Conservation (phyloP, 139 green algal genomes). For the Chlorella sp. region DNA sequence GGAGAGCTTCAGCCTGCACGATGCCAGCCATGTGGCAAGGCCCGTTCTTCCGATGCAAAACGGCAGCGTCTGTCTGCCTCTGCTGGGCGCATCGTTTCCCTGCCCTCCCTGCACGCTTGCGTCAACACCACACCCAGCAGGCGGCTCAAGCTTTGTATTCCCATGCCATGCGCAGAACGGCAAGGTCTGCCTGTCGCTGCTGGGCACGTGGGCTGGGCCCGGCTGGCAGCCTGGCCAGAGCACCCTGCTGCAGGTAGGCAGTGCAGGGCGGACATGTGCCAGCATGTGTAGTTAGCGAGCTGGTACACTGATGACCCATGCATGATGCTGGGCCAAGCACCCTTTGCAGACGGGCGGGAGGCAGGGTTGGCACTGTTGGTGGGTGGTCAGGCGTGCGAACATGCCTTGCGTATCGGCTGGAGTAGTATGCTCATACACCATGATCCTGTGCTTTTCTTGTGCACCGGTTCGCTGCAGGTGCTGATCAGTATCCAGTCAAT, state of each 20-base stretch:
- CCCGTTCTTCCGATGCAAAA: neutral
- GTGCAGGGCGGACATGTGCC: neutral
- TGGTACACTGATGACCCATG: neutral
- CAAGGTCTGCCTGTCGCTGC: constrained; percentile 75
- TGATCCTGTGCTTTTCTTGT: too few species aligned
- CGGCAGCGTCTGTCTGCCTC: neutral
- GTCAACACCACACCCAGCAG: too few species aligned
- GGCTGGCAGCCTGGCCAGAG: constrained; percentile 69
- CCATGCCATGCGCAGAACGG: neutral
- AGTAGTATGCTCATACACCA: too few species aligned
- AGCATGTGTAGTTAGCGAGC: neutral
- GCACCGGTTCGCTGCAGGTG: too few species aligned
- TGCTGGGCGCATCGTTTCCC: neutral
- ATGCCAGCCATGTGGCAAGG: too few species aligned
- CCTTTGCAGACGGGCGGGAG: too few species aligned
- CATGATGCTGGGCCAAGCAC: neutral
- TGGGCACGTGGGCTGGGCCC: constrained; percentile 74
- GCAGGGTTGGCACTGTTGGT: too few species aligned
- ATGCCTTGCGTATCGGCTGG: too few species aligned
- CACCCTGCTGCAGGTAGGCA: constrained; percentile 72
- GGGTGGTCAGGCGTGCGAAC: too few species aligned
- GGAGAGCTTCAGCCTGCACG: too few species aligned
- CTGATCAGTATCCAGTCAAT: constrained; percentile 62
- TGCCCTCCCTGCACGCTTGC: neutral
- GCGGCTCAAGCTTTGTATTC: too few species aligned